phyloP scores from a whole-genome alignment of 768 basidiomycete species.

The Hygrocybe coccinea region DNA sequence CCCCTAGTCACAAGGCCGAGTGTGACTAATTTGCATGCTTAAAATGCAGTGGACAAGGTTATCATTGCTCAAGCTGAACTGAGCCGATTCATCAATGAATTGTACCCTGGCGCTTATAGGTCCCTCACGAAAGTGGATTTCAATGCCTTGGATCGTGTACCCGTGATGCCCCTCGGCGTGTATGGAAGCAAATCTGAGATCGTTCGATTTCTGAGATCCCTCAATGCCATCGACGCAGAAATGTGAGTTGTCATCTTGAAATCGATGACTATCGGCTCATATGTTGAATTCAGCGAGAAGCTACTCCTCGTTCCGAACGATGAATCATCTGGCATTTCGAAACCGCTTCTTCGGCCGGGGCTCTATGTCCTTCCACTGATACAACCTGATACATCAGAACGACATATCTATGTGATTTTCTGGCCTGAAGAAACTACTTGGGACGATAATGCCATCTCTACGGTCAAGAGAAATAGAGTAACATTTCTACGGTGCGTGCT shows the following conservation, averaged over 20 bases:
- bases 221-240: slow-evolving; percentile 33
- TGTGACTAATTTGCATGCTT: too few species aligned
- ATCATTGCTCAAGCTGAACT: slow-evolving; percentile 53
- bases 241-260: slow-evolving; percentile 31
- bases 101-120: slow-evolving; percentile 48
- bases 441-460: slow-evolving; percentile 42
- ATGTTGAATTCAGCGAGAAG: slow-evolving; percentile 12
- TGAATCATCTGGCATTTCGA: slow-evolving; percentile 12
- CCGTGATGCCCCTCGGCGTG: slow-evolving; percentile 48
- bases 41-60: slow-evolving; percentile 52
- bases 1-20: too few species aligned
- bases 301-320: background rate
- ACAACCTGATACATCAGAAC: slow-evolving; percentile 4
- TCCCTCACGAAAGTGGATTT: slow-evolving; percentile 57
- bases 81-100: slow-evolving; percentile 41
- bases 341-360: slow-evolving; percentile 41
- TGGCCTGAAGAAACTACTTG: slow-evolving; percentile 62
- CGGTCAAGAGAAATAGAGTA: slow-evolving; percentile 47
- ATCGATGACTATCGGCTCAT: slow-evolving; percentile 12
- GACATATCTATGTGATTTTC: slow-evolving; percentile 45
- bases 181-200: slow-evolving; percentile 54
- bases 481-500: slow-evolving; percentile 54
- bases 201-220: slow-evolving; percentile 37
- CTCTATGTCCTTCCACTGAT: slow-evolving; percentile 39
- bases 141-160: slow-evolving; percentile 41